phyloP scores from a whole-genome alignment of 177 flowering plant genomes.

The Vitis hybrid region DNA sequence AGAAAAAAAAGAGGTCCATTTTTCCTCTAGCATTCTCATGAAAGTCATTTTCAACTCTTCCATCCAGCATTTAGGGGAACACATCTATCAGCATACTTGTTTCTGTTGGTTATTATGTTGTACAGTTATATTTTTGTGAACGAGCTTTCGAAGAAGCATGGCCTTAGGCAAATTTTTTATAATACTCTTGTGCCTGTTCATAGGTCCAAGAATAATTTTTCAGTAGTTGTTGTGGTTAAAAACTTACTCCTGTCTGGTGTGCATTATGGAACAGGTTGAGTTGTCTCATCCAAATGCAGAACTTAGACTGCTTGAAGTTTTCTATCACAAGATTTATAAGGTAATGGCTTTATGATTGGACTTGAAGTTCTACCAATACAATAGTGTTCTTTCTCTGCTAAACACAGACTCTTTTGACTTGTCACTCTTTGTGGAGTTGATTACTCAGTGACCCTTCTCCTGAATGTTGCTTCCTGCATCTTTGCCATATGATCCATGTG shows the following conservation, averaged over 20 bases:
- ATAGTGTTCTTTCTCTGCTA: neutral
- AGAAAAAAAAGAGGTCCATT: too few species aligned
- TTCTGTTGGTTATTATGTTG: too few species aligned
- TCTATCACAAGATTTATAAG: slow-evolving; percentile 35
- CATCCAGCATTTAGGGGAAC: too few species aligned
- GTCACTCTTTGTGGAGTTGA: neutral
- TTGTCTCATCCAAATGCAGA: slow-evolving; percentile 29
- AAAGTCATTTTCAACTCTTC: too few species aligned
- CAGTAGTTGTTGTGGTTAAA: neutral
- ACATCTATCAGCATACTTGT: too few species aligned
- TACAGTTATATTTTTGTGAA: too few species aligned
- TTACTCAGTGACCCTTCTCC: neutral
- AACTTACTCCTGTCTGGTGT: neutral
- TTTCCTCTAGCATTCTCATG: too few species aligned
- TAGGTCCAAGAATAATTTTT: too few species aligned
- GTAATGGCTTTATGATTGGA: slow-evolving; percentile 7
- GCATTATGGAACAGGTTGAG: slow-evolving; percentile 20
- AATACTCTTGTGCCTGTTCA: too few species aligned
- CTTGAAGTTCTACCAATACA: neutral
- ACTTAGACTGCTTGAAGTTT: slow-evolving; percentile 29
- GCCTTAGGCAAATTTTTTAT: too few species aligned
- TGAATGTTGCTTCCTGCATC: neutral
- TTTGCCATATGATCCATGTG: neutral
- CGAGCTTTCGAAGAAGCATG: too few species aligned
- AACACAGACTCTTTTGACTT: too few species aligned